phyloP scores from a whole-genome alignment of 2,329 filamentous ascomycete species.

The Diaporthe ilicicola region DNA sequence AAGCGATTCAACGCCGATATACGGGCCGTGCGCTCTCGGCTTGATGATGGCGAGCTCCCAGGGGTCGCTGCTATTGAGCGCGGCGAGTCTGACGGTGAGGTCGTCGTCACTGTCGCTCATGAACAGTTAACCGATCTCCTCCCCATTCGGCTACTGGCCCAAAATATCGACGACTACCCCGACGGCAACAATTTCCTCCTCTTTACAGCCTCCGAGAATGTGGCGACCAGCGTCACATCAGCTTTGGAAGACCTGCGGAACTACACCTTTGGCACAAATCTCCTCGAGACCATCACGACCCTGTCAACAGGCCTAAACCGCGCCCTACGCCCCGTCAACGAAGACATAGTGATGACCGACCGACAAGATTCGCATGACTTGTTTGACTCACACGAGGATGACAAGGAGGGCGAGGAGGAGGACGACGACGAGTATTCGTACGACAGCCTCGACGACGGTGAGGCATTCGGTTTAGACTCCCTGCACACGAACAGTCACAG shows the following conservation, averaged over 20 bases:
- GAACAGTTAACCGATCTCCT: conserved; percentile 40
- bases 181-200: conserved; percentile 50
- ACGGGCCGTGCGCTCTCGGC: conserved; percentile 49
- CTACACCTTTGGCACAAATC: conserved; percentile 50
- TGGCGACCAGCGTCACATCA: conserved; percentile 39
- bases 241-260: conserved; percentile 56
- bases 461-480: conserved; percentile 43
- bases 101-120: conserved; percentile 66
- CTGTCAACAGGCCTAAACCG: conserved; percentile 45
- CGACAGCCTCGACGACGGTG: conserved; percentile 38
- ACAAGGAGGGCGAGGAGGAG: conserved; percentile 33
- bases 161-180: conserved; percentile 49
- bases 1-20: conserved; percentile 71
- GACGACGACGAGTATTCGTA: conserved; percentile 36
- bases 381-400: conserved; percentile 35
- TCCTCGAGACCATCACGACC: conserved; percentile 57
- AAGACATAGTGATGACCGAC: conserved; percentile 41
- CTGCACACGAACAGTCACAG: background rate
- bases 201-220: conserved; percentile 50
- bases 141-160: conserved; percentile 48
- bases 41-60: conserved; percentile 44
- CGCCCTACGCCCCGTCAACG: background rate
- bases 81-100: conserved; percentile 76
- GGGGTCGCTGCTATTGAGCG: conserved; percentile 61
- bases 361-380: conserved; percentile 38